These are phyloP conservation scores for Aspergillus kassunensis DNA, from an alignment of 495 filamentous ascomycete genomes.

Conservation along the genomic window DNA sequence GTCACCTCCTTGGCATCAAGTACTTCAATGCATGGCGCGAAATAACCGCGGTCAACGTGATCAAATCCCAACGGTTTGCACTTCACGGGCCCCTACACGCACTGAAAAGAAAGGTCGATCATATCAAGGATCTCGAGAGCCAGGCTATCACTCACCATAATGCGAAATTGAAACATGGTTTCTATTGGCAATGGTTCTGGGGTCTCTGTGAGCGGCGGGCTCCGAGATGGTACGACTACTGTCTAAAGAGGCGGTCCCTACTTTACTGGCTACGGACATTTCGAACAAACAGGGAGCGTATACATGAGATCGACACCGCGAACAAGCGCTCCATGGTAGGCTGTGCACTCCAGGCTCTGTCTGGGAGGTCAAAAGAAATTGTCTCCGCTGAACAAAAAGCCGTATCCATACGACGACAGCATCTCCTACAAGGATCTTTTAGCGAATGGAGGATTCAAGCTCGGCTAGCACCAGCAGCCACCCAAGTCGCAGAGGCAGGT, in stretches of 20 bases:
- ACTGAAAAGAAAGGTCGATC: slow-evolving; percentile 48
- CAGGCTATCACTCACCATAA: slow-evolving; percentile 44
- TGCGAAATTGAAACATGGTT: slow-evolving; percentile 37
- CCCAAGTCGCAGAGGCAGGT: slow-evolving; percentile 42
- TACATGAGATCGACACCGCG: slow-evolving; percentile 34
- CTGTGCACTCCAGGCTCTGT: slow-evolving; percentile 31
- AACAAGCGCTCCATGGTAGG: slow-evolving; percentile 25
- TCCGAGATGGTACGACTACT: slow-evolving; percentile 46
- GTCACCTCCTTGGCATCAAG: slow-evolving; percentile 64
- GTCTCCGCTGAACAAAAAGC: slow-evolving; percentile 30
- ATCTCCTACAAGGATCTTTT: slow-evolving; percentile 28
- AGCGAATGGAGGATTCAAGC: slow-evolving; percentile 40
- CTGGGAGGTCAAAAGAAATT: slow-evolving; percentile 27
- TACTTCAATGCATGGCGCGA: slow-evolving; percentile 77
- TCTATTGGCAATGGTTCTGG: slow-evolving; percentile 57
- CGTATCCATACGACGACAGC: slow-evolving; percentile 26
- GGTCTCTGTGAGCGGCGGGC: slow-evolving; percentile 51
- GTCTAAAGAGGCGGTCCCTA: slow-evolving; percentile 44
- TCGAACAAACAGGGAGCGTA: slow-evolving; percentile 40
- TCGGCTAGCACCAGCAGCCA: slow-evolving; percentile 46
- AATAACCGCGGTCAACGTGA: slow-evolving; percentile 65
- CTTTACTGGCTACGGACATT: slow-evolving; percentile 44
- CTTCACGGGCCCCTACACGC: slow-evolving; percentile 52
- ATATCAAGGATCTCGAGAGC: slow-evolving; percentile 29
- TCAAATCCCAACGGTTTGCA: slow-evolving; percentile 61